Evolutionary conservation across 208 protist species (phyloP), one percentile per base, ranked within the genome.

Genomic region (Leishmania major): DNA sequence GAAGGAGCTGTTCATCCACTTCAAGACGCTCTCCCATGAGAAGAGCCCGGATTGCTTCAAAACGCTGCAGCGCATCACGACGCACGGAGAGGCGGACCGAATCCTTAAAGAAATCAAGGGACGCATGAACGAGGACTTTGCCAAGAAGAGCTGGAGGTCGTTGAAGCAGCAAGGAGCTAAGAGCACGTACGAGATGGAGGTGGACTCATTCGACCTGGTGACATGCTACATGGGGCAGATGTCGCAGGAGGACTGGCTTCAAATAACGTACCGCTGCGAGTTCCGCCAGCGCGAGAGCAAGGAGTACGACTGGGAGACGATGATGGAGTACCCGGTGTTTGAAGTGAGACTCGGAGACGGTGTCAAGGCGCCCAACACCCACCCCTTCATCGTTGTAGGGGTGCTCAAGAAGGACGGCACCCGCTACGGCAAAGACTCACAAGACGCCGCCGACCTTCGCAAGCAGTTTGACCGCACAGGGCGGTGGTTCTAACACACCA

Each of bases 221-320:
- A 96, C 93, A 72, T 96, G 92, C 86, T 98, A 97, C 86, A 93
- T 96, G 92, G 95, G 95, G 1, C 93, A 96, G 85, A 96, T 98
- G 93, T 90, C 93, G 35, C 84, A 95, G 75, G 95, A 98, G 37
- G 95, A 98, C 75, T 98, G 95, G 93, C 84, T 98, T 35, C 95
- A 98, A 84, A 91, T 97, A 47, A 98, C 95, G 28, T 96, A 96
- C 79, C 89, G 87, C 77, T 96, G 92, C 79, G 93, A 96, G 84
- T 96, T 90, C 82, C 91, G 89, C 35, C 88, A 98, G 82, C 86
- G 95, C n/a, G 67, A 75, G 37, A 80, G 88, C 73, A 87, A 88
- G 74, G 84, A 82, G 62, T 77, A 80, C 37, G 93, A 96, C 47
- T 97, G 93, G 95, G 87, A 87, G 70, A 93, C 89, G 75, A 77